These are phyloP conservation scores for Tricholoma matsutake DNA, from an alignment of 768 basidiomycete genomes.

Conservation along the genomic window DNA sequence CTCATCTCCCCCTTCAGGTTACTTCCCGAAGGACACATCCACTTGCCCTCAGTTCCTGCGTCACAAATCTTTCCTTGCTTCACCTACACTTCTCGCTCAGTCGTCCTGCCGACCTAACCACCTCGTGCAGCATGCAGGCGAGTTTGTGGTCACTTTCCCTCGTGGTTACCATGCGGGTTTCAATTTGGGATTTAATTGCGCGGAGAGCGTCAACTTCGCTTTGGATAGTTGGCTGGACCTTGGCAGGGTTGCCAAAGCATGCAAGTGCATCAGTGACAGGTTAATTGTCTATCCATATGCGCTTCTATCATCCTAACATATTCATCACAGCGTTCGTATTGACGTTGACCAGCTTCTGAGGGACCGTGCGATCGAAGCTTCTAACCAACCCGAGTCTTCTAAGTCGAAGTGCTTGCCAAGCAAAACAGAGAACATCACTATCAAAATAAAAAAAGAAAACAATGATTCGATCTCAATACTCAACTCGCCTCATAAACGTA, in stretches of 20 bases:
- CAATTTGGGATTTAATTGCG: slow-evolving; percentile 95
- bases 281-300: slow-evolving; percentile 22
- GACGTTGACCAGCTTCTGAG: slow-evolving; percentile 84
- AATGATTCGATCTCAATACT: slow-evolving; percentile 14
- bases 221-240: slow-evolving; percentile 91
- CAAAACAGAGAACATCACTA: slow-evolving; percentile 25
- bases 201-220: slow-evolving; percentile 96
- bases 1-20: slow-evolving; percentile 43
- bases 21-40: slow-evolving; percentile 85
- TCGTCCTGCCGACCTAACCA: slow-evolving; percentile 79
- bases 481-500: slow-evolving; percentile 40
- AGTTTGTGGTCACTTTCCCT: slow-evolving; percentile 95
- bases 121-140: slow-evolving; percentile 90
- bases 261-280: slow-evolving; percentile 76
- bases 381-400: slow-evolving; percentile 13
- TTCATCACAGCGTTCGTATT: slow-evolving; percentile 72
- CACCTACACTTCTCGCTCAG: slow-evolving; percentile 77
- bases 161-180: slow-evolving; percentile 96
- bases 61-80: slow-evolving; percentile 94
- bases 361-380: slow-evolving; percentile 55
- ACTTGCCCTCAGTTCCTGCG: slow-evolving; percentile 91
- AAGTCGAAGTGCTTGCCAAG: slow-evolving; percentile 17
- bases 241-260: slow-evolving; percentile 76
- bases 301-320: slow-evolving; percentile 1
- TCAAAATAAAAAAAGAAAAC: slow-evolving; percentile 24